Conservation (phyloP, 2,329 filamentous ascomycete species). For the Hypocrella siamensis region DNA sequence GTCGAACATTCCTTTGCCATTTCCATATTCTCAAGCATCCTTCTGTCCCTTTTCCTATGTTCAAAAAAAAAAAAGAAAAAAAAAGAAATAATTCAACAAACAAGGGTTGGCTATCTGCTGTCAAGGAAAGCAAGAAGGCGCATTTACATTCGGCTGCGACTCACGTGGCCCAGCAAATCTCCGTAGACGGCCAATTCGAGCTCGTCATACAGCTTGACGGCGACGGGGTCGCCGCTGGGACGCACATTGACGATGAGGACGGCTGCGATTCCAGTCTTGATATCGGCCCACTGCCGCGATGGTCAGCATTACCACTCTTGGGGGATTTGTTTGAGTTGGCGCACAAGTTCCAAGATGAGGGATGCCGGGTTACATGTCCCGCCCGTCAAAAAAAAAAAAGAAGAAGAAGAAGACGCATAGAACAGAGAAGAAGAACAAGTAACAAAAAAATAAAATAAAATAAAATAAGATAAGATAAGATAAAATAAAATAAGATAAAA, state of each 20-base stretch:
- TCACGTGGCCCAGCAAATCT: neutral
- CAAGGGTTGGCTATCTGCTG: no score
- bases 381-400: neutral
- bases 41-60: no score
- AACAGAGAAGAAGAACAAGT: neutral
- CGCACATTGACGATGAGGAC: constrained; percentile 22
- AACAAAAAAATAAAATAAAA: neutral
- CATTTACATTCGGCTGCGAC: constrained; percentile 1
- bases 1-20: no score
- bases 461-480: neutral
- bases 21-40: no score
- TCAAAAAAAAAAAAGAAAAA: no score
- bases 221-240: constrained; percentile 21
- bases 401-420: neutral
- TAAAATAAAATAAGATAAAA: neutral
- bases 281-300: constrained; percentile 18
- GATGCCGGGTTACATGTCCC: no score
- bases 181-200: constrained; percentile 23
- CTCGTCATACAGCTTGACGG: constrained; percentile 20
- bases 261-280: constrained; percentile 21
- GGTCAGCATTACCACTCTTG: no score
- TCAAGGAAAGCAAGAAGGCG: neutral
- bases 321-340: no score
- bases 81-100: no score
- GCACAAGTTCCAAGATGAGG: no score